Evolutionary conservation across 169 alveolate species (phyloP).

Genomic region (Babesia bigemina): DNA sequence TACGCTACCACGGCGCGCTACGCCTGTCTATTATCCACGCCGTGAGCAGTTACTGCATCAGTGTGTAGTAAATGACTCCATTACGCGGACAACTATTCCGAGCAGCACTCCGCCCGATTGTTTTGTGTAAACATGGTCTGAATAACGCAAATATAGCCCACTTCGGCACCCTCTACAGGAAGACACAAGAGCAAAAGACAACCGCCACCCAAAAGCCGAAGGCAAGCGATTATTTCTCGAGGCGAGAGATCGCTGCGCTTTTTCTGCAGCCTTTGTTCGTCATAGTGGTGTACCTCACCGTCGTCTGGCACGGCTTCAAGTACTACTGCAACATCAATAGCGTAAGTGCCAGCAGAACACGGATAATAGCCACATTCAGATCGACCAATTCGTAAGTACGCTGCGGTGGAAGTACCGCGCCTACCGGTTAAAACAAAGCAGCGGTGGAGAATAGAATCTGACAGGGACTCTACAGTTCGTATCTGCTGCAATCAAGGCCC

Average conservation of each 20-base stretch:
- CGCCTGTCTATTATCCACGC: too few relatives aligned
- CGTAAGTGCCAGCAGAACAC: slow-evolving; percentile 15
- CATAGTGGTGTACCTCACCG: slow-evolving; percentile 29
- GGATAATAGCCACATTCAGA: slow-evolving; percentile 1
- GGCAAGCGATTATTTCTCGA: slow-evolving; percentile 53
- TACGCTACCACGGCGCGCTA: neutral
- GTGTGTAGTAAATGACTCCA: slow-evolving; percentile 22
- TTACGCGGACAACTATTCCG: slow-evolving; percentile 9
- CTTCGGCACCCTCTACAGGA: neutral
- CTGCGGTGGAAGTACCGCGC: slow-evolving; percentile 41
- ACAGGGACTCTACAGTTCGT: too few relatives aligned
- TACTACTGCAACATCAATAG: slow-evolving; percentile 48
- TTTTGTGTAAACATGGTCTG: neutral
- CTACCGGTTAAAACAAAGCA: neutral
- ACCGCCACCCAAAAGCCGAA: slow-evolving; percentile 24
- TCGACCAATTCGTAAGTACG: slow-evolving; percentile 36
- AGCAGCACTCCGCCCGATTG: neutral
- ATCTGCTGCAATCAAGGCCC: too few relatives aligned
- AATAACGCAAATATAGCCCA: neutral
- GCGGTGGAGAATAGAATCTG: neutral
- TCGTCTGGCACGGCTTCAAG: slow-evolving; percentile 57
- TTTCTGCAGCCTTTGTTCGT: slow-evolving; percentile 60
- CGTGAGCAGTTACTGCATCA: neutral
- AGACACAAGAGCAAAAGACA: slow-evolving; percentile 3
- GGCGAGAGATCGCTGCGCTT: slow-evolving; percentile 51